These are phyloP conservation scores for Elymus sibiricus DNA, from an alignment of 176 grass and related monocot species.

Conservation along the genomic window DNA sequence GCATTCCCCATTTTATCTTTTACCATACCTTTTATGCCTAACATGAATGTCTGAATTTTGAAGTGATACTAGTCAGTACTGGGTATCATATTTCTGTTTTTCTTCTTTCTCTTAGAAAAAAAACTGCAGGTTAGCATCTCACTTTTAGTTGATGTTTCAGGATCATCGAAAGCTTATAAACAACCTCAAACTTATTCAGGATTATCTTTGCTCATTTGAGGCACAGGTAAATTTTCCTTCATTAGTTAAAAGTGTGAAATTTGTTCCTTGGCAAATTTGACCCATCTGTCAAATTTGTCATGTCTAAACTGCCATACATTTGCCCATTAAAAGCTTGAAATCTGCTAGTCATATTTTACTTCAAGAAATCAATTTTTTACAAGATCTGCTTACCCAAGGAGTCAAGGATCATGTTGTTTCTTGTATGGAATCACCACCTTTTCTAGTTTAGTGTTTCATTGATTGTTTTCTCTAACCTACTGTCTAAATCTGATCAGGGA, in stretches of 20 bases:
- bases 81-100: background rate
- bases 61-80: background rate
- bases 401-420: background rate
- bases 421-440: background rate
- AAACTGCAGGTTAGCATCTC: background rate
- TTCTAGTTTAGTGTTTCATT: background rate
- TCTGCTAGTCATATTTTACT: background rate
- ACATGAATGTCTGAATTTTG: background rate
- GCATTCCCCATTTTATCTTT: background rate
- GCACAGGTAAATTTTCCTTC: conserved; percentile 58
- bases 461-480: background rate
- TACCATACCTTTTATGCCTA: background rate
- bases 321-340: background rate
- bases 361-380: background rate
- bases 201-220: conserved; percentile 96
- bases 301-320: background rate
- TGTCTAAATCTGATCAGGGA: conserved; percentile 47
- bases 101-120: background rate
- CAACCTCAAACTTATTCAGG: conserved; percentile 94
- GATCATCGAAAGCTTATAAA: conserved; percentile 85
- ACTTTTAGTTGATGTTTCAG: conserved; percentile 34
- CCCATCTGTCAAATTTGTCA: background rate
- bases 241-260: background rate
- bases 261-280: background rate
- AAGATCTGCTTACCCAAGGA: background rate